Evolutionary conservation across 2,329 filamentous ascomycete species (phyloP).

Genomic region (Penicillium sp.): DNA sequence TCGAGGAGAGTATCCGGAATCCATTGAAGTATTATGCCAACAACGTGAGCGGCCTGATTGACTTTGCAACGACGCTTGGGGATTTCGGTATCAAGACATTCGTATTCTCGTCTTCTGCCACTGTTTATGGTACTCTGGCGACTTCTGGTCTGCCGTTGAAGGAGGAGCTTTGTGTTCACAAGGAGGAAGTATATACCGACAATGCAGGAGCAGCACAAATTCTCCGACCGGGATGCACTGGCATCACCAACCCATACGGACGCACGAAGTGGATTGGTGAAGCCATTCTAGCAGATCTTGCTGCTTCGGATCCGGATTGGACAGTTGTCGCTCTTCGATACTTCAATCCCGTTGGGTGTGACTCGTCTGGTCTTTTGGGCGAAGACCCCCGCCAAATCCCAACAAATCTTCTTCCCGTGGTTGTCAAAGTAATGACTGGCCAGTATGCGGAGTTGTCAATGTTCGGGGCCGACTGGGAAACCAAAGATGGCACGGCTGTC

Average conservation of each 20-base stretch:
- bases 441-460: conserved; percentile 56
- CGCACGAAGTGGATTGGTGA: conserved; percentile 68
- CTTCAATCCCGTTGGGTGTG: conserved; percentile 68
- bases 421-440: conserved; percentile 62
- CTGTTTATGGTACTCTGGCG: conserved; percentile 61
- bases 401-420: conserved; percentile 65
- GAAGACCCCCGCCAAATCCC: conserved; percentile 63
- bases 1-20: conserved; percentile 61
- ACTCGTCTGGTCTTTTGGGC: conserved; percentile 62
- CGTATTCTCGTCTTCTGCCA: conserved; percentile 67
- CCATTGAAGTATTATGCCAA: conserved; percentile 67
- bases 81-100: conserved; percentile 64
- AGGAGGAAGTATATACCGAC: conserved; percentile 47
- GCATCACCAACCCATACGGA: conserved; percentile 65
- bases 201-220: conserved; percentile 44
- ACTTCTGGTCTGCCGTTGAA: conserved; percentile 53
- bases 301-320: conserved; percentile 61
- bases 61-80: conserved; percentile 58
- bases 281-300: conserved; percentile 63
- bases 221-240: conserved; percentile 52
- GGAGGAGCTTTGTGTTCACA: conserved; percentile 58
- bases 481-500: conserved; percentile 63
- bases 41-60: conserved; percentile 64
- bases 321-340: conserved; percentile 64
- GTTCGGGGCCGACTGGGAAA: conserved; percentile 66